Evolutionary conservation across 192 early-diverging fungal species (phyloP).

Genomic region (Dissophora globulifera): DNA sequence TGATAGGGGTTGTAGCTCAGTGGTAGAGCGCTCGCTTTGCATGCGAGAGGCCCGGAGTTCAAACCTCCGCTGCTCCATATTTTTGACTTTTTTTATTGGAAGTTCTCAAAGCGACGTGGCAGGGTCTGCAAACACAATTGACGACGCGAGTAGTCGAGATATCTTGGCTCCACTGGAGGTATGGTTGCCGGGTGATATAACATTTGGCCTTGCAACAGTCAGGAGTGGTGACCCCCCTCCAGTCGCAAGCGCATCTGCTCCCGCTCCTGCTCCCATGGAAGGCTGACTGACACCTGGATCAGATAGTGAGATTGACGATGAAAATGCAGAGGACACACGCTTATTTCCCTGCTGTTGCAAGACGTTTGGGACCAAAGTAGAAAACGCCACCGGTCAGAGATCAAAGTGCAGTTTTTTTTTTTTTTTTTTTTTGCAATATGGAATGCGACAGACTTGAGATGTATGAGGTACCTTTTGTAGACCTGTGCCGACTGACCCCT

Average conservation of each 20-base stretch:
- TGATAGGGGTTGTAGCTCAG: conserved; percentile 18
- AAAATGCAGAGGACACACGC: conserved; percentile 32
- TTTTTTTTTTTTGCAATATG: no score
- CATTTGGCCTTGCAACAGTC: background rate
- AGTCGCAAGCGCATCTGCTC: background rate
- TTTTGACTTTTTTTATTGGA: conserved; percentile 4
- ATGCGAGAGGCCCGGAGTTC: conserved; percentile 20
- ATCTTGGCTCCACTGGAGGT: conserved; percentile 7
- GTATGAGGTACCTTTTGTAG: background rate
- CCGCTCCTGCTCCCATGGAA: background rate
- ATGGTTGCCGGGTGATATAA: background rate
- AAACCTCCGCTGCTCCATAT: conserved; percentile 13
- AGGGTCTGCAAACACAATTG: conserved; percentile 41
- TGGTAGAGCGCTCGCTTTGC: conserved; percentile 27
- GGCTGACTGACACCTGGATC: background rate
- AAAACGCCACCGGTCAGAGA: conserved; percentile 30
- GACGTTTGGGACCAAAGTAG: background rate
- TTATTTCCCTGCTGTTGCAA: background rate
- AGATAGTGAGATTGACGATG: conserved; percentile 32
- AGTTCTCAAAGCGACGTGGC: no score
- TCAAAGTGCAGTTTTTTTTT: no score
- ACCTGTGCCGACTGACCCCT: background rate
- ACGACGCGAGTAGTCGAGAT: conserved; percentile 33
- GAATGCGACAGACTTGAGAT: no score
- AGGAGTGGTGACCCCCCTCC: background rate